A percentile compares a stretch with the other conserved stretches of the same genome.
These are phyloP conservation scores for Suillus subalutaceus DNA, from an alignment of 768 basidiomycete genomes.

Conservation along the genomic window DNA sequence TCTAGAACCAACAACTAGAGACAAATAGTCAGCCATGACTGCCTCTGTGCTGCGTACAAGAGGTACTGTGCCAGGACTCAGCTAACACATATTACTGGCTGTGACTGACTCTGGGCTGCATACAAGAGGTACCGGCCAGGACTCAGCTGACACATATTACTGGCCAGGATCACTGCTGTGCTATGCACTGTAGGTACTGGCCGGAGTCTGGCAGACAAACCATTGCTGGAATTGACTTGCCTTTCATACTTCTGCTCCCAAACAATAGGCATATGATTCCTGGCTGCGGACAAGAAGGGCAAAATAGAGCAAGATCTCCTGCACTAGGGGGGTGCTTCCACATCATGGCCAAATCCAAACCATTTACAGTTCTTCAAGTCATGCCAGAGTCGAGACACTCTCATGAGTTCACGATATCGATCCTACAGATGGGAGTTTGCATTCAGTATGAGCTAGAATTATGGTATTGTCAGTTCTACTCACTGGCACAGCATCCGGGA, in stretches of 20 bases:
- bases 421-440: conserved; percentile 8
- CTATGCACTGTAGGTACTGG: no score
- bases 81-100: no score
- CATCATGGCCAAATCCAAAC: conserved; percentile 17
- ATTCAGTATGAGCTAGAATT: no score
- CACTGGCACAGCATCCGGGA: background rate
- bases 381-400: conserved; percentile 8
- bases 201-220: no score
- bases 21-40: no score
- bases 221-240: background rate
- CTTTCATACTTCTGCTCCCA: conserved; percentile 21
- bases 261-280: conserved; percentile 22
- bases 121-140: no score
- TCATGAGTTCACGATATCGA: conserved; percentile 18
- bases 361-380: conserved; percentile 11
- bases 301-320: conserved; percentile 26
- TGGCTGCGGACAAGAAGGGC: conserved; percentile 31
- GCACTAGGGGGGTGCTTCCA: background rate
- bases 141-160: background rate
- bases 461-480: no score
- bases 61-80: no score
- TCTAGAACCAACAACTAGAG: no score
- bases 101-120: no score
- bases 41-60: no score
- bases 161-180: background rate